Base-by-base conservation (phyloP, 2,329 filamentous ascomycete species). In the Parascedosporium putredinis region DNA sequence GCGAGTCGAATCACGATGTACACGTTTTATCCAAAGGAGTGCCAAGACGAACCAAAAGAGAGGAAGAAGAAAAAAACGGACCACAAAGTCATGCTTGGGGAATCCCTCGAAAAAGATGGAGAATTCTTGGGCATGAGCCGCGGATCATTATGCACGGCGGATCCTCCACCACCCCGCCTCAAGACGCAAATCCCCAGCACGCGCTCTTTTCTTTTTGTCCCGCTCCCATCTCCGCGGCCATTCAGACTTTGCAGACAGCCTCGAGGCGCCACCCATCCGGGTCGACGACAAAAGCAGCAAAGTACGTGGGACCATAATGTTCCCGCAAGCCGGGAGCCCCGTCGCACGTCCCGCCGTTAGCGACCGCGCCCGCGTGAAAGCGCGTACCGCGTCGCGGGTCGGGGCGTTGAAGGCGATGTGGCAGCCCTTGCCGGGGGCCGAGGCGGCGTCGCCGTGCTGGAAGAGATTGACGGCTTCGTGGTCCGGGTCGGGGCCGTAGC, bases 351-450 rank as follows among this genome's bases (percentile, higher is more conserved):
- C 63, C 64, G 3, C 62, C 64, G 34, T 55, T 55, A 33, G 33
- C 47, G 5, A 64, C 44, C 0, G 58, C 64, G 20, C 54, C 54
- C 7, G 56, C 54, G 47, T 62, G 59, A 50, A 65, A 67, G 58
- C 54, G 14, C 55, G 54, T 10, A 65, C 63, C 3, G 58, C 57
- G 33, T 55, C 38, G 2, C 61, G 53, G 14, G 51, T 59, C 3
- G 60, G 58, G 16, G 62, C 60, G 49, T 63, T 61, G 52, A 66
- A 62, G 3, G 63, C 64, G 24, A 67, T 50, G 50, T 66, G 64
- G 27, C 55, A 59, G 1, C 64, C 64, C 2, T 49, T 50, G 9
- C 60, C 62, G 0, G 62, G 60, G 1, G 59, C 45, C 2, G 52
- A 51, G 3, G 56, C 57, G 2, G 55, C 52, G 5, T 54, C 45